phyloP scores from a whole-genome alignment of 257 asterid genomes.

The Hygrophila difformis region DNA sequence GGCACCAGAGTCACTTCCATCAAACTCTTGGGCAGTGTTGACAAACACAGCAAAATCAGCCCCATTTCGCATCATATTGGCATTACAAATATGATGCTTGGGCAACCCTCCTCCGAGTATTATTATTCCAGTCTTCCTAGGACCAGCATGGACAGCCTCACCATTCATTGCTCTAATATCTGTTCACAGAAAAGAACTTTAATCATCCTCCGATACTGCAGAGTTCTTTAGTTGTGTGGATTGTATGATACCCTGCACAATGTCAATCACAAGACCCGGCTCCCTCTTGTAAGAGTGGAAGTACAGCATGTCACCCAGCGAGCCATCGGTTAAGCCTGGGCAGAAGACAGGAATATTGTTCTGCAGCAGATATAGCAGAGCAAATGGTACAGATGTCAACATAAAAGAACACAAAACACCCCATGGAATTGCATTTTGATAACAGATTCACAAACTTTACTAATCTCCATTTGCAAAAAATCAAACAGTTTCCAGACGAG shows the following conservation, averaged over 20 bases:
- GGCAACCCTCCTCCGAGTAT: too few species aligned
- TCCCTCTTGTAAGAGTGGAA: slow-evolving; percentile 65
- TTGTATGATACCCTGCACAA: slow-evolving; percentile 60
- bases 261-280: slow-evolving; percentile 77
- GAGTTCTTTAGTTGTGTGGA: too few species aligned
- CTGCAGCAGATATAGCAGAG: too few species aligned
- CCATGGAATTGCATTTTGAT: too few species aligned
- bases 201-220: too few species aligned
- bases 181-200: slow-evolving; percentile 23
- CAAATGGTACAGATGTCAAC: too few species aligned
- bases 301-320: slow-evolving; percentile 90
- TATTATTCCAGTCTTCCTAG: slow-evolving; percentile 74
- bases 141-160: slow-evolving; percentile 81
- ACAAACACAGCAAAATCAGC: slow-evolving; percentile 84
- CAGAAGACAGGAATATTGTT: slow-evolving; percentile 81
- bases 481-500: too few species aligned
- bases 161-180: slow-evolving; percentile 85
- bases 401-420: too few species aligned
- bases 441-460: too few species aligned
- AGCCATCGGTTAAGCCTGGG: slow-evolving; percentile 92
- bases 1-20: too few species aligned
- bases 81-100: slow-evolving; percentile 92
- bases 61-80: slow-evolving; percentile 95
- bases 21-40: slow-evolving; percentile 97
- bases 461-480: too few species aligned